A percentile compares a stretch with the other conserved stretches of the same genome.
Conservation (phyloP, 352 stramenopile genomes). For the Peronosclerospora sorghi region DNA sequence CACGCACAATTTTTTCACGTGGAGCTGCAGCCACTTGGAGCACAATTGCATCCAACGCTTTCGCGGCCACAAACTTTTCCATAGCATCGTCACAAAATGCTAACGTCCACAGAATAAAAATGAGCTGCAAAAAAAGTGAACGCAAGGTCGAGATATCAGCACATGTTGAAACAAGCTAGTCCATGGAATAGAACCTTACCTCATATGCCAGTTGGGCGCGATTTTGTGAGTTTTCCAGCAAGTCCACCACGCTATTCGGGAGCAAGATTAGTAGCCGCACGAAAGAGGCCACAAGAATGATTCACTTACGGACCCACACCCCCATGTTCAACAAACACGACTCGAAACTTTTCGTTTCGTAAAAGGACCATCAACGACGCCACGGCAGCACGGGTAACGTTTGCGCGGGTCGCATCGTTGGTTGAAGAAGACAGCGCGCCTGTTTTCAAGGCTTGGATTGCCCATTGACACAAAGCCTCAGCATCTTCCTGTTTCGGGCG, state of each 20-base stretch:
- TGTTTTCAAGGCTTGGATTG: conserved; percentile 62
- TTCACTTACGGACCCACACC: conserved; percentile 82
- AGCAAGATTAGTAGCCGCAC: no score
- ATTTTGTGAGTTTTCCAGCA: conserved; percentile 69
- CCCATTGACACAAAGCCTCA: conserved; percentile 67
- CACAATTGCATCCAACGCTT: conserved; percentile 61
- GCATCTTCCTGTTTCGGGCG: conserved; percentile 70
- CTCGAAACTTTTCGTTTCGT: conserved; percentile 76
- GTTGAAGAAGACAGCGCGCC: conserved; percentile 31
- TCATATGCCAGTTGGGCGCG: conserved; percentile 93
- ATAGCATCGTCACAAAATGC: conserved; percentile 85
- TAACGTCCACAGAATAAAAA: conserved; percentile 95
- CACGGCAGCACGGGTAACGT: conserved; percentile 78
- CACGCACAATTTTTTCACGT: conserved; percentile 94
- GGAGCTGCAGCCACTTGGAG: conserved; percentile 87
- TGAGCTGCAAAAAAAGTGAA: conserved; percentile 48
- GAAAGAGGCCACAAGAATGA: no score
- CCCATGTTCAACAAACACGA: conserved; percentile 85
- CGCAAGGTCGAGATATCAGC: neutral
- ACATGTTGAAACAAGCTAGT: neutral
- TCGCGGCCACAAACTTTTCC: conserved; percentile 61
- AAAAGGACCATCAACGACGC: conserved; percentile 89
- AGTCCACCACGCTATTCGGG: conserved; percentile 39
- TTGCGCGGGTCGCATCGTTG: conserved; percentile 59
- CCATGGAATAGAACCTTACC: conserved; percentile 14